Conservation (phyloP, 208 protist genomes). For the Endotrypanum monterogeii region DNA sequence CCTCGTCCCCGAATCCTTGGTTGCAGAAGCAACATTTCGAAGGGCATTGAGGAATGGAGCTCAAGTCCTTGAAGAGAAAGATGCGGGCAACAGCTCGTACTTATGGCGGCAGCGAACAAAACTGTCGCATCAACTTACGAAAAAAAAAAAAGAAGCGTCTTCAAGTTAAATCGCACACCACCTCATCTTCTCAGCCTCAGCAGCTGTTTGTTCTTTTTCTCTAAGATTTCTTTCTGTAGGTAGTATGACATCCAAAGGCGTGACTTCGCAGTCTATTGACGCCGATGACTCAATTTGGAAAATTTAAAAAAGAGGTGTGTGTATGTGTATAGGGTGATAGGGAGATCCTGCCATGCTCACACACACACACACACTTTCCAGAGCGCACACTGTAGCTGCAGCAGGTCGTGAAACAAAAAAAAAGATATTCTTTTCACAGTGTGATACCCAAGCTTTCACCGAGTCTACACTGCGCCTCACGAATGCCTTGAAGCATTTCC, state of each 20-base stretch:
- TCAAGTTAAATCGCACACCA: not conserved
- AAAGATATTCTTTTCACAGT: slow-evolving; percentile 3
- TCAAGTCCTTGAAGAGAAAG: not conserved
- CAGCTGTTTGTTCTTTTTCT: not conserved
- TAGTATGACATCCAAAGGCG: not conserved
- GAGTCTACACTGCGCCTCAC: slow-evolving; percentile 22
- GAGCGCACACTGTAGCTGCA: not conserved
- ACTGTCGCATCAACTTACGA: not conserved
- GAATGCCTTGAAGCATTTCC: slow-evolving; percentile 17
- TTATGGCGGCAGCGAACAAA: not conserved
- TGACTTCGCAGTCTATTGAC: not conserved
- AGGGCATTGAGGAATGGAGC: not conserved
- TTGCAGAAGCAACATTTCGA: not conserved
- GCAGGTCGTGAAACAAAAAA: not conserved
- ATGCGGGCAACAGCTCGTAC: not conserved
- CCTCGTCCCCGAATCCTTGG: not conserved
- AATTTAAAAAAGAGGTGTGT: not conserved
- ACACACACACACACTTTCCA: not conserved
- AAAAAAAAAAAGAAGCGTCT: not conserved
- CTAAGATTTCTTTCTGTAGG: not conserved
- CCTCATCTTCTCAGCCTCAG: not conserved
- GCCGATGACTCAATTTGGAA: not conserved
- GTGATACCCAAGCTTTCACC: slow-evolving; percentile 2
- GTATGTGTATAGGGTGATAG: too few species aligned
- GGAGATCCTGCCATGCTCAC: not conserved